Percentiles rank a stretch among this genome's conserved stretches.
phyloP scores from a whole-genome alignment of 257 asterid genomes.

The Capsicum pubescens region DNA sequence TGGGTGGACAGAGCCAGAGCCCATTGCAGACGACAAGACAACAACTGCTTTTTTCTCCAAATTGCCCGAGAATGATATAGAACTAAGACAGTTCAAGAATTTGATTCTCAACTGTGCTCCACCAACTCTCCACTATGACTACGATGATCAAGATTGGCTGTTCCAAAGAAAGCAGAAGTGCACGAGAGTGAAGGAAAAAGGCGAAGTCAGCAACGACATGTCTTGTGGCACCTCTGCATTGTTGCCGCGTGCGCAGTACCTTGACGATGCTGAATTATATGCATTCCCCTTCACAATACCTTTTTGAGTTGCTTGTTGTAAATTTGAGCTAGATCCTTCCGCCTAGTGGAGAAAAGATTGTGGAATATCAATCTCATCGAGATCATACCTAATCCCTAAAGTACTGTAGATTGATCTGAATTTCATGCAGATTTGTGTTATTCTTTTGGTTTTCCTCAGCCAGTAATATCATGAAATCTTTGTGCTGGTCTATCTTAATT shows the following conservation, averaged over 20 bases:
- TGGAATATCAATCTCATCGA: no score
- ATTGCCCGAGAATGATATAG: constrained; percentile 35
- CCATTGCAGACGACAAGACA: constrained; percentile 24
- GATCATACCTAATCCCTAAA: no score
- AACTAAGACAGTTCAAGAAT: constrained; percentile 33
- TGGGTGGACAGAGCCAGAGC: neutral
- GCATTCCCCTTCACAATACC: constrained; percentile 68
- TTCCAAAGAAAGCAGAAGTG: constrained; percentile 22
- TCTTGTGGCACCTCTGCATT: constrained; percentile 38
- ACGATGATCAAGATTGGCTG: constrained; percentile 67
- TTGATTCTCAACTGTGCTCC: constrained; percentile 55
- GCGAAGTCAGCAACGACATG: constrained; percentile 26
- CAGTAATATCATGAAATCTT: neutral
- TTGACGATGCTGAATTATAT: constrained; percentile 55
- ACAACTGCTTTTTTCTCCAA: constrained; percentile 37
- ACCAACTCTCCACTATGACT: constrained; percentile 19
- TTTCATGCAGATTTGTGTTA: neutral
- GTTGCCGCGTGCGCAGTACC: constrained; percentile 53
- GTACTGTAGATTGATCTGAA: neutral
- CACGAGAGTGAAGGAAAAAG: constrained; percentile 36
- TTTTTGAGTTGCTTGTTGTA: constrained; percentile 42
- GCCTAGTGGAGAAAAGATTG: neutral
- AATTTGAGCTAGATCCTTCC: neutral
- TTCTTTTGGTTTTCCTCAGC: neutral
- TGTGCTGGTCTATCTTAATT: neutral